Base-by-base conservation (phyloP, 371 early-diverging fungal genomes). In the Syncephalastrum contaminatum region DNA sequence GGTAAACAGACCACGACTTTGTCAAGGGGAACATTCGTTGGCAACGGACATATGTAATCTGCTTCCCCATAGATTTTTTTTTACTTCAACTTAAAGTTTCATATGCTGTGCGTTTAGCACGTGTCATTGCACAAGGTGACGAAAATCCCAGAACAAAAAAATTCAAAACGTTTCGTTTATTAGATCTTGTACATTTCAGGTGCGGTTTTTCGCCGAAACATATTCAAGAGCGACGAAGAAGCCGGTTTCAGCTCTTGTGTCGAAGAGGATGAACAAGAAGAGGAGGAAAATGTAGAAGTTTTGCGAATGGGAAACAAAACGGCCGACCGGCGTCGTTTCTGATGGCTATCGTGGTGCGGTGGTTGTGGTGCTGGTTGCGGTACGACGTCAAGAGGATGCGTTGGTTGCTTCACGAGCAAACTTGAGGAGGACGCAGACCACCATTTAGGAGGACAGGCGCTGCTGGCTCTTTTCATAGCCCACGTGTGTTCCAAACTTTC, bases 161-260 rank as follows among this genome's bases (percentile, higher is more conserved):
- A 2, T 47, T 13, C 47, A 27, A 15, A 25, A 18, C 4, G 5
- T 4, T 27, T 27, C 13, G 51, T 51, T 42, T 51, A 51, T 39
- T 36, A 18, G 39, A 21, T 18, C 16, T 42, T 41, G 36, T 51
- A 42, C 39, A 54, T 48, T 20, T 45, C 60, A 25, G 59, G 59
- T 16, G 59, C 59, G 3, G 59, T 59, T 43, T 59, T 59, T 19
- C 59, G 42, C 16, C 59, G 54, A 47, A 59, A 48, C 14, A 43
- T 41, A 21, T 47, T 48, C 5, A 53, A 27, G 13, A 53, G 22
- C 36, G 36, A 30, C 12, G 36, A 8, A 6, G 36, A 30, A 5
- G 36, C 5, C 36, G 36, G 12, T 12, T 10, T 30, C 2, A 12
- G 10, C 2, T 30, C 36, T 30, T 30, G 36, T 30, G 36, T 10